Conservation (phyloP, 192 early-diverging fungal genomes). For the Endogone sp. region DNA sequence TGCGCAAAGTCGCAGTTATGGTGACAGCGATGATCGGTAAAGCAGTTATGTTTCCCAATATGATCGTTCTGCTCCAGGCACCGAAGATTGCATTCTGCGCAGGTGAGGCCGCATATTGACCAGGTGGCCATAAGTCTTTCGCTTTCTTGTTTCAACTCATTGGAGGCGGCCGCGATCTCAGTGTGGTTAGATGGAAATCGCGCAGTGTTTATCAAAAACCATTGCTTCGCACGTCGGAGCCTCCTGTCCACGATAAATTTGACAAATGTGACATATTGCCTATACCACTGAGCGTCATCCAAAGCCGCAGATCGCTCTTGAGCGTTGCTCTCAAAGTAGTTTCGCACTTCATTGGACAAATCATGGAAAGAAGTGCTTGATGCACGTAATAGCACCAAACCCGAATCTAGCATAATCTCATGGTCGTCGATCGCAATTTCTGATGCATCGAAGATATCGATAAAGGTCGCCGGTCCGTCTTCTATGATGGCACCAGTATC, state of each 20-base stretch:
- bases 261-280: constrained; percentile 4
- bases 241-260: constrained; percentile 11
- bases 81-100: constrained; percentile 5
- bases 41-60: constrained; percentile 11
- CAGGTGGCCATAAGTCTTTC: constrained; percentile 4
- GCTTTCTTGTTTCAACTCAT: constrained; percentile 6
- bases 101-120: not conserved
- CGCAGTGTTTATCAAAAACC: constrained; percentile 5
- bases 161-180: not conserved
- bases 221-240: constrained; percentile 4
- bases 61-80: constrained; percentile 12
- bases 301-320: not conserved
- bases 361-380: constrained; percentile 1
- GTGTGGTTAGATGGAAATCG: constrained; percentile 8
- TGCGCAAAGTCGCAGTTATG: constrained; percentile 1
- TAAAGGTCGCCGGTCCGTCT: not conserved
- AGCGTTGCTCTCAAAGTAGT: constrained; percentile 7
- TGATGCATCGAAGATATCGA: not conserved
- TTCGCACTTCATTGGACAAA: constrained; percentile 3
- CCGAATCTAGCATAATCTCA: constrained; percentile 3
- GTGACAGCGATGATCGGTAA: constrained; percentile 17
- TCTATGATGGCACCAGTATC: constrained; percentile 2
- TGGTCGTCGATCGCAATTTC: not conserved
- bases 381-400: not conserved
- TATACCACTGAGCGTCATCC: constrained; percentile 5